These are phyloP conservation scores for Leishmania gerbilli DNA, from an alignment of 208 protist genomes.

Conservation along the genomic window DNA sequence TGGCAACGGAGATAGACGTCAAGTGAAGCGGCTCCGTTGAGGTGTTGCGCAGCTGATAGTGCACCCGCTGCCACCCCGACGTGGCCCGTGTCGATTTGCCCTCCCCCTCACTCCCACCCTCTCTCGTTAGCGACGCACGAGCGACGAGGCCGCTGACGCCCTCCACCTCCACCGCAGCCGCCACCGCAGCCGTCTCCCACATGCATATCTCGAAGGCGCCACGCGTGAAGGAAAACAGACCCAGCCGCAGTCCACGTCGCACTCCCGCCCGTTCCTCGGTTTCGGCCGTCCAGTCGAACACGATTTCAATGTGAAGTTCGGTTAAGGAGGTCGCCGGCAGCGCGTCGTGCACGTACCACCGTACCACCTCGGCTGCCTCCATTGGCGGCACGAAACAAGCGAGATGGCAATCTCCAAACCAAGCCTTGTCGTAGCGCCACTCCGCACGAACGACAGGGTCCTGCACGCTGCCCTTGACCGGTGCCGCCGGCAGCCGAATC, in stretches of 20 bases:
- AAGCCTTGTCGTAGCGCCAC: conserved; percentile 49
- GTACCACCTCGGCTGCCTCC: conserved; percentile 39
- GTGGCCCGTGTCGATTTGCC: background rate
- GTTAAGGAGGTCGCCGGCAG: conserved; percentile 12
- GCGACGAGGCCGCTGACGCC: conserved; percentile 10
- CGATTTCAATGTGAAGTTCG: conserved; percentile 19
- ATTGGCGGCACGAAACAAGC: conserved; percentile 36
- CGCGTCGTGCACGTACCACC: conserved; percentile 32
- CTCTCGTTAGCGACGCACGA: background rate
- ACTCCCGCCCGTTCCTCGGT: background rate
- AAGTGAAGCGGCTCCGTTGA: conserved; percentile 23
- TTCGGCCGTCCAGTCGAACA: background rate
- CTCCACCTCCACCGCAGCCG: background rate
- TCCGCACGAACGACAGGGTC: conserved; percentile 16
- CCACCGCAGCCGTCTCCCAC: conserved; percentile 14
- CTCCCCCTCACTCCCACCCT: background rate
- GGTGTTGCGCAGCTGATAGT: conserved; percentile 22
- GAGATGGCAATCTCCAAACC: conserved; percentile 66
- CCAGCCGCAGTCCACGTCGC: conserved; percentile 20
- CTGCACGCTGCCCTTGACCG: conserved; percentile 14
- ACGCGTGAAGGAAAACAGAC: conserved; percentile 10
- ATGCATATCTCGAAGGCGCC: conserved; percentile 5
- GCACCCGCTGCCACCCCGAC: conserved; percentile 11
- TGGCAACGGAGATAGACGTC: conserved; percentile 23
- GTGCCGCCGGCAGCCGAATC: conserved; percentile 13